Evolutionary conservation across 352 stramenopile species (phyloP).

Genomic region (Saprolegnia diclina): DNA sequence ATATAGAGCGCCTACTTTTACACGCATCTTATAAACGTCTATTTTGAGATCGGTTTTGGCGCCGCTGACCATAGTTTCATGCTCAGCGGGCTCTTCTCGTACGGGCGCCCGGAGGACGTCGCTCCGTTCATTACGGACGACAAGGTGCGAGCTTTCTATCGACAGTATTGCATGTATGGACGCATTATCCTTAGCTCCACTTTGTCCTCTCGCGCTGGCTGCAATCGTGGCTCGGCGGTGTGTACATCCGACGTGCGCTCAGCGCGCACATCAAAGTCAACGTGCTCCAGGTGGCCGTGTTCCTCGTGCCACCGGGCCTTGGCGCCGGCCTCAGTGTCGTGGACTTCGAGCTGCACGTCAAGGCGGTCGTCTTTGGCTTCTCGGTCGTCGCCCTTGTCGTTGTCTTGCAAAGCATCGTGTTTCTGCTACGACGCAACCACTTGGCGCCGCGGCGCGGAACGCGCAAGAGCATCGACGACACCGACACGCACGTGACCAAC

Average conservation of each 20-base stretch:
- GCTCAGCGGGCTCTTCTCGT: neutral
- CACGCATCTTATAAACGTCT: neutral
- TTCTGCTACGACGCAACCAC: neutral
- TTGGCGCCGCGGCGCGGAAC: neutral
- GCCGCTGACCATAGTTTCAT: neutral
- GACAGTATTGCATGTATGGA: too few relatives aligned
- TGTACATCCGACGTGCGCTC: neutral
- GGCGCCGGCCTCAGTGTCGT: neutral
- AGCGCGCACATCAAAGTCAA: neutral
- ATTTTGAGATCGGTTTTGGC: too few relatives aligned
- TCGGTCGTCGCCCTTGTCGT: neutral
- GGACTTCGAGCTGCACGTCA: neutral
- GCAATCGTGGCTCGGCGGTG: neutral
- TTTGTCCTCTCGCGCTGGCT: neutral
- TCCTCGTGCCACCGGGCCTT: neutral
- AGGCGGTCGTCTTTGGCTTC: neutral
- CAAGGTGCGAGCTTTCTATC: neutral
- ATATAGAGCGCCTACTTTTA: neutral
- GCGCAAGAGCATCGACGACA: neutral
- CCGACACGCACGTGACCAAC: neutral
- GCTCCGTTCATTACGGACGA: neutral
- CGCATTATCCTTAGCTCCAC: neutral
- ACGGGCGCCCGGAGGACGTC: neutral
- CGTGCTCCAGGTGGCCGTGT: neutral
- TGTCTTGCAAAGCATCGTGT: neutral